Conservation (phyloP, 2,329 filamentous ascomycete genomes). For the Pseudogymnoascus sp. region DNA sequence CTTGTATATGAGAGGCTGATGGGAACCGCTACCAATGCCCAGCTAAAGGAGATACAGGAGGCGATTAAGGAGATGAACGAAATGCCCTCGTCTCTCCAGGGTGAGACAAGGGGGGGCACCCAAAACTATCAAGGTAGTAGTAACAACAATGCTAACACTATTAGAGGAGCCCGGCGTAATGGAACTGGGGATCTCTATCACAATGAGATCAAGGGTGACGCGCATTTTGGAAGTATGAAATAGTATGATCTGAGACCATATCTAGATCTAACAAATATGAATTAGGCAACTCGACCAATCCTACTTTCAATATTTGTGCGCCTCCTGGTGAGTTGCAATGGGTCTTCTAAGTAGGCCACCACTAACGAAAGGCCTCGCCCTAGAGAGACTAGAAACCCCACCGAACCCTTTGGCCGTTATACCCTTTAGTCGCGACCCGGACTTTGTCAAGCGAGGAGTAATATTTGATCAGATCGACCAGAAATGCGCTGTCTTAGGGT, state of each 20-base stretch:
- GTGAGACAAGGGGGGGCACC: not conserved
- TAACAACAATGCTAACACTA: not conserved
- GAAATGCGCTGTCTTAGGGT: constrained; percentile 20
- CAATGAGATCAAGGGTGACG: no score
- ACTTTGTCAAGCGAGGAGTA: constrained; percentile 15
- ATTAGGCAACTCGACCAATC: constrained; percentile 8
- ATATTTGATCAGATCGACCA: constrained; percentile 24
- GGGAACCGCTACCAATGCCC: constrained; percentile 16
- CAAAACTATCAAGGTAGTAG: constrained; percentile 3
- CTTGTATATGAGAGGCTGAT: constrained; percentile 16
- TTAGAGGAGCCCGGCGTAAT: no score
- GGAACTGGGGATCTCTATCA: no score
- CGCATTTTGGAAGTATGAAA: no score
- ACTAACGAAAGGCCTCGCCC: not conserved
- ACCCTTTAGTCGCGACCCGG: constrained; percentile 6
- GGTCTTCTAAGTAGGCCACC: not conserved
- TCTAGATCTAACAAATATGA: no score
- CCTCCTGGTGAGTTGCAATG: constrained; percentile 12
- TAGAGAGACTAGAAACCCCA: constrained; percentile 7
- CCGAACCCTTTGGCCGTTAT: not conserved
- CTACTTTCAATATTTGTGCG: constrained; percentile 18
- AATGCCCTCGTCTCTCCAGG: constrained; percentile 16
- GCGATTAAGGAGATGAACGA: constrained; percentile 16
- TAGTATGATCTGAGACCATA: no score
- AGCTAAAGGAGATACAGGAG: constrained; percentile 13